These are phyloP conservation scores for Quercus mongolica DNA, from an alignment of 306 rosid species.

Conservation along the genomic window DNA sequence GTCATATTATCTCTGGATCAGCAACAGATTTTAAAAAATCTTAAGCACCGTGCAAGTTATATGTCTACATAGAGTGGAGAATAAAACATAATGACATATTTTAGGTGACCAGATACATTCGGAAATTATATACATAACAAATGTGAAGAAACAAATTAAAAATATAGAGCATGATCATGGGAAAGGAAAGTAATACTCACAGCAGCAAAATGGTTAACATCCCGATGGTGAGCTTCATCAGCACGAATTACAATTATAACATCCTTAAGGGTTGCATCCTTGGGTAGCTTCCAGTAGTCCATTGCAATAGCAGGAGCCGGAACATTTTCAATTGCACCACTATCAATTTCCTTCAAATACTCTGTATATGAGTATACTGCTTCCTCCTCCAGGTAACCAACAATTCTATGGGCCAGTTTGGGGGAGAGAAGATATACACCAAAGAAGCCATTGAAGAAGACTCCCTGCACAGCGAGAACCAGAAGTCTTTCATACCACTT, in stretches of 20 bases:
- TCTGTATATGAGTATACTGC: conserved; percentile 66
- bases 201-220: conserved; percentile 81
- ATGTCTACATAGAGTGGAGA: not conserved
- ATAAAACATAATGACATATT: conserved; percentile 10
- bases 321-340: conserved; percentile 59
- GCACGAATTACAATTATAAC: conserved; percentile 76
- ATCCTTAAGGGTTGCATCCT: conserved; percentile 64
- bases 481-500: conserved; percentile 68
- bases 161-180: not conserved
- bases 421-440: conserved; percentile 57
- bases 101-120: not conserved
- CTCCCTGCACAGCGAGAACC: conserved; percentile 70
- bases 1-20: not conserved
- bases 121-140: not conserved
- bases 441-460: conserved; percentile 74
- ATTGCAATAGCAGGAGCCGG: conserved; percentile 81
- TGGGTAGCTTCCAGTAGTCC: conserved; percentile 79
- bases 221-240: conserved; percentile 79
- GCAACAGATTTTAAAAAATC: not conserved
- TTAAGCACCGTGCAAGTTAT: not conserved
- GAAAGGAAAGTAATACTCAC: conserved; percentile 35
- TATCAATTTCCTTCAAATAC: conserved; percentile 48
- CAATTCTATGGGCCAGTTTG: conserved; percentile 63
- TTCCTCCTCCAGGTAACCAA: conserved; percentile 80
- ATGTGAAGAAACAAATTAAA: not conserved